A percentile compares a stretch with the other conserved stretches of the same genome.
Conservation (phyloP, 345 rosid species). For the Pistacia vera region DNA sequence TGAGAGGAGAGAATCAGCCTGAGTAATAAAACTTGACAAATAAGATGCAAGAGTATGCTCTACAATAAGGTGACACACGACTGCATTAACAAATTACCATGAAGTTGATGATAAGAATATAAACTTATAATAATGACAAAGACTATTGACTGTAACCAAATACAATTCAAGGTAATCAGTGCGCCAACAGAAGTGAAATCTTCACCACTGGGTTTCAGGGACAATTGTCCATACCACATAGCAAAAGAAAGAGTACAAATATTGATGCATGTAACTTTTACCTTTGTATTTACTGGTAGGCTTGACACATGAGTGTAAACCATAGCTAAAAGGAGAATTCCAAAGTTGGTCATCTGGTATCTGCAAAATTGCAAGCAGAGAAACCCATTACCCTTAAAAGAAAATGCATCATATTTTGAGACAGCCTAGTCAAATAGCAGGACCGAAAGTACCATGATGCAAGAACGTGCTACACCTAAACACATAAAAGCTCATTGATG, state of each 20-base stretch:
- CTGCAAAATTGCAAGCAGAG: constrained; percentile 36
- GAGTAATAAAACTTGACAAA: neutral
- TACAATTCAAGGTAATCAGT: neutral
- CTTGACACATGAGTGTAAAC: constrained; percentile 70
- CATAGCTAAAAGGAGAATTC: constrained; percentile 64
- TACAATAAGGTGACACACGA: neutral
- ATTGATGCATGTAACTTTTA: constrained; percentile 16
- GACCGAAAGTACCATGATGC: neutral
- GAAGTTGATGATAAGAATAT: constrained; percentile 1
- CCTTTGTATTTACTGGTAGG: constrained; percentile 69
- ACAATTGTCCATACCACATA: neutral
- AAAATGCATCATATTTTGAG: neutral
- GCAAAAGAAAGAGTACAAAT: neutral
- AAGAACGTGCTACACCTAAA: neutral
- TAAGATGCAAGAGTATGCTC: neutral
- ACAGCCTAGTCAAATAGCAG: neutral
- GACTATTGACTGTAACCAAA: neutral
- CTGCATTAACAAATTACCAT: neutral
- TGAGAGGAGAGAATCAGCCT: neutral
- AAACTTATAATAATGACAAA: neutral
- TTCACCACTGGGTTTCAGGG: neutral
- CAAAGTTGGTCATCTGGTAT: constrained; percentile 50
- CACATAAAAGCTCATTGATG: neutral
- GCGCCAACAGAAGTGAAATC: constrained; percentile 1
- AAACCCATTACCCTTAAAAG: constrained; percentile 11